Evolutionary conservation across 208 protist species (phyloP), one percentile per base, ranked within the genome.

Genomic region (Wallacemonas collosoma): DNA sequence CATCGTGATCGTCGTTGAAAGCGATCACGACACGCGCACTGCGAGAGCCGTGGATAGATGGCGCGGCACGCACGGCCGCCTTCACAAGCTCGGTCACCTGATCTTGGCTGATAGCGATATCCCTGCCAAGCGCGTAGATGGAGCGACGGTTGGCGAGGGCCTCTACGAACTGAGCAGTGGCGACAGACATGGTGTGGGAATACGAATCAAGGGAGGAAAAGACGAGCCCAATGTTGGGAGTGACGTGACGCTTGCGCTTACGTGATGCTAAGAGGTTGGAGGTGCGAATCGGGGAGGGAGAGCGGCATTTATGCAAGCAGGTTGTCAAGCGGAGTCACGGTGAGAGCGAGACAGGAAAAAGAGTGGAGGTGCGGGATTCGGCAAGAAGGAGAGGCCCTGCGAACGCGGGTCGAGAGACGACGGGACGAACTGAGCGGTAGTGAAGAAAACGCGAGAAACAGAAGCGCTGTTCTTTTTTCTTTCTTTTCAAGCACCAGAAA

Each of bases 11-110:
- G 14, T 57, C 68, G 15, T 68, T 68, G 68, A 66, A 75, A 15
- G 71, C 55, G 57, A 79, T 69, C 62, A 79, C 68, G 45, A 75
- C 68, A 14, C 75, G 75, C 3, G 75, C 55, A 26, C 54, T 67
- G 43, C 57, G 56, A n/a, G 54, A 61, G 39, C 68, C 68, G 62
- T 72, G 71, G 2, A 61, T 3, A 17, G 68, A 74, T 38, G 75
- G 69, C 17, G 50, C 56, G 15, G 58, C 53, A 36, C 68, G 66
- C 45, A 79, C 68, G 9, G 62, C 75, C 1, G n/a, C 48, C 68
- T 79, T 79, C 41, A 79, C 44, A 14, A 79, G 43, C 57, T 68
- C 43, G 6, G 38, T 65, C n/a, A 79, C 69, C 60, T 74, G n/a
- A 7, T 73, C 64, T 51, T 75, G 44, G 14, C 48, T 36, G 36